phyloP scores from a whole-genome alignment of 768 basidiomycete genomes.

The Lentinula aciculospora region DNA sequence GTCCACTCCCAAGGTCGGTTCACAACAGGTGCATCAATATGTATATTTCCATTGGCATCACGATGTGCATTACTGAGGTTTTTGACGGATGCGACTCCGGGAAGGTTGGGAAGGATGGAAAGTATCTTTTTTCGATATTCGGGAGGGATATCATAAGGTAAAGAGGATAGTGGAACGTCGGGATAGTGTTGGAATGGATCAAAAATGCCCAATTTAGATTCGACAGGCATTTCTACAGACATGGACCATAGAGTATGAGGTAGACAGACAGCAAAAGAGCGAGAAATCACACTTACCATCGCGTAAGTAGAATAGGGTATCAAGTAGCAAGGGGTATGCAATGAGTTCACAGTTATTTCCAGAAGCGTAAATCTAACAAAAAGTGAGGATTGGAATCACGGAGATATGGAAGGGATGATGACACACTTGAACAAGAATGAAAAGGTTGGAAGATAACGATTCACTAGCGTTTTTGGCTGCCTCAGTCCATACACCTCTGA shows the following conservation, averaged over 20 bases:
- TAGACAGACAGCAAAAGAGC: neutral
- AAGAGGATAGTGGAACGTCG: slow-evolving; percentile 36
- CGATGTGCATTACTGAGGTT: slow-evolving; percentile 56
- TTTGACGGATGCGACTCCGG: slow-evolving; percentile 43
- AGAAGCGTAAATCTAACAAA: slow-evolving; percentile 43
- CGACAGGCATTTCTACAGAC: slow-evolving; percentile 52
- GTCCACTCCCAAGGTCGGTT: slow-evolving; percentile 88
- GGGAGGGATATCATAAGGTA: slow-evolving; percentile 51
- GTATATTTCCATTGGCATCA: slow-evolving; percentile 45
- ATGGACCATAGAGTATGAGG: neutral
- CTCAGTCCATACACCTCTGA: slow-evolving; percentile 52
- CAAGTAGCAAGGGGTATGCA: slow-evolving; percentile 60
- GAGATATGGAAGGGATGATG: slow-evolving; percentile 1
- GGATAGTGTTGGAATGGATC: slow-evolving; percentile 70
- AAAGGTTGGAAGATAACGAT: slow-evolving; percentile 35
- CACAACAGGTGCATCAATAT: slow-evolving; percentile 47
- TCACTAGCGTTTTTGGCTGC: slow-evolving; percentile 41
- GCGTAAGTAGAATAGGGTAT: slow-evolving; percentile 67
- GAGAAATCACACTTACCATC: slow-evolving; percentile 47
- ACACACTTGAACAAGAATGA: slow-evolving; percentile 49
- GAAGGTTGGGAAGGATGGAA: slow-evolving; percentile 50
- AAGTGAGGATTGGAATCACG: slow-evolving; percentile 7
- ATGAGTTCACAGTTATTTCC: slow-evolving; percentile 50
- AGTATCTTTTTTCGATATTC: slow-evolving; percentile 55
- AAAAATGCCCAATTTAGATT: slow-evolving; percentile 44